Conservation (phyloP, 768 basidiomycete genomes). For the Pholiota molesta region DNA sequence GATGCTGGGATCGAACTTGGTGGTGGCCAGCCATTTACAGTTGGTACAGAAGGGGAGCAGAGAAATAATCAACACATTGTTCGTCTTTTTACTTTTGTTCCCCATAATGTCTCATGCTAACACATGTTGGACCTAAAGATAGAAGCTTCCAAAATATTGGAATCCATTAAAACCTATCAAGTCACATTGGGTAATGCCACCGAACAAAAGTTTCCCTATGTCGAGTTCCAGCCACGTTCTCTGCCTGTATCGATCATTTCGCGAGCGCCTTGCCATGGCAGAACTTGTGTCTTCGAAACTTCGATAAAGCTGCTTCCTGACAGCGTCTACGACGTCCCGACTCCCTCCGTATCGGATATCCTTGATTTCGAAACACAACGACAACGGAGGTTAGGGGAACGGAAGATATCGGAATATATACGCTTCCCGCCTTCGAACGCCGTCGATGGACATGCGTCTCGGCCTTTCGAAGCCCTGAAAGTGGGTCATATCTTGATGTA, state of each 20-base stretch:
- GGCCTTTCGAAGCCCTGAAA: slow-evolving; percentile 49
- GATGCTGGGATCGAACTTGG: slow-evolving; percentile 63
- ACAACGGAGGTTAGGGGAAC: slow-evolving; percentile 33
- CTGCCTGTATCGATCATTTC: slow-evolving; percentile 14
- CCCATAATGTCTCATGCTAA: not conserved
- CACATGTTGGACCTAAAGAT: slow-evolving; percentile 30
- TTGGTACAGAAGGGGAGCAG: slow-evolving; percentile 57
- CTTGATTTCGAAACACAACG: slow-evolving; percentile 44
- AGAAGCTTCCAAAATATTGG: slow-evolving; percentile 48
- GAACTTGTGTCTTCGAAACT: slow-evolving; percentile 53
- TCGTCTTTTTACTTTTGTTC: slow-evolving; percentile 26
- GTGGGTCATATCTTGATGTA: slow-evolving; percentile 34
- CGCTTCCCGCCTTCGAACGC: slow-evolving; percentile 52
- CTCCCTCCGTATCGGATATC: slow-evolving; percentile 38
- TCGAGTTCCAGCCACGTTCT: slow-evolving; percentile 21
- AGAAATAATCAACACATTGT: slow-evolving; percentile 65
- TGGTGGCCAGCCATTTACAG: slow-evolving; percentile 64
- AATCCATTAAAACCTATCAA: slow-evolving; percentile 28
- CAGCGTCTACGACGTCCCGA: slow-evolving; percentile 21
- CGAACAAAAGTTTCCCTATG: slow-evolving; percentile 24
- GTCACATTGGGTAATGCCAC: not conserved
- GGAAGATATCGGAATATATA: slow-evolving; percentile 40
- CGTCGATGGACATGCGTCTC: slow-evolving; percentile 56
- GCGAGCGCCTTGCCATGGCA: slow-evolving; percentile 45
- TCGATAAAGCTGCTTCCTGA: slow-evolving; percentile 49